These are phyloP conservation scores for Breviolum minutum DNA, from an alignment of 73 alveolate species.

Conservation along the genomic window DNA sequence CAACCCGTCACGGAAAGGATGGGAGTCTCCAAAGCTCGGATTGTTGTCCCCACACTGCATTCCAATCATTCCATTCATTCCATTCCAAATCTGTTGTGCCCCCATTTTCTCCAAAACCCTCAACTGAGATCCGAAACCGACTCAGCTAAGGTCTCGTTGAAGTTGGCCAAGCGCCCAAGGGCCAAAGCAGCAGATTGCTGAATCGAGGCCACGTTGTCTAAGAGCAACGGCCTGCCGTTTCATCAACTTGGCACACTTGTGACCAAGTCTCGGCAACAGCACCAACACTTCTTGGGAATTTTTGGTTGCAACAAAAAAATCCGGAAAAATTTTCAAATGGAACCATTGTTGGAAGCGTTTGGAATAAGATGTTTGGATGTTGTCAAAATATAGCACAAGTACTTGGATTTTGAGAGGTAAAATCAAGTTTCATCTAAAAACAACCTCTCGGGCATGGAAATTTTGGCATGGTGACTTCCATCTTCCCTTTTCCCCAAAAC, in stretches of 20 bases:
- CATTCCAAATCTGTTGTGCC: not conserved
- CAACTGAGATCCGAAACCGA: slow-evolving; percentile 95
- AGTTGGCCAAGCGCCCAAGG: slow-evolving; percentile 99
- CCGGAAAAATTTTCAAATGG: not conserved
- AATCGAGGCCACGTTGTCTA: slow-evolving; percentile 99
- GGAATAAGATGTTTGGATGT: too few species aligned
- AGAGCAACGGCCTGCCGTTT: slow-evolving; percentile 98
- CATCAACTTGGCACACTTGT: not conserved
- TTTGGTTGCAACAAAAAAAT: not conserved
- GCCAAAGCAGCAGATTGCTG: slow-evolving; percentile 99
- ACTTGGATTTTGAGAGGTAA: too few species aligned
- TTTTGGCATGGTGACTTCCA: not conserved
- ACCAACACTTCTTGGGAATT: not conserved
- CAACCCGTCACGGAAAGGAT: too few species aligned
- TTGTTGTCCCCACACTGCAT: too few species aligned
- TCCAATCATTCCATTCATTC: too few species aligned
- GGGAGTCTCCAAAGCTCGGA: too few species aligned
- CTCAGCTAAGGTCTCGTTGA: slow-evolving; percentile 99
- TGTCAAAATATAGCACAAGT: too few species aligned
- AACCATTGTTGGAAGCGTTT: not conserved
- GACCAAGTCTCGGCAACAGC: too few species aligned
- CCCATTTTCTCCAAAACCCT: not conserved
- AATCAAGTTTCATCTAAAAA: not conserved
- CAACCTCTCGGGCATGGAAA: too few species aligned
- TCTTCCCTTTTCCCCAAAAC: not conserved